These are phyloP conservation scores for Penicillium turbatum DNA, from an alignment of 495 filamentous ascomycete species.

Conservation along the genomic window DNA sequence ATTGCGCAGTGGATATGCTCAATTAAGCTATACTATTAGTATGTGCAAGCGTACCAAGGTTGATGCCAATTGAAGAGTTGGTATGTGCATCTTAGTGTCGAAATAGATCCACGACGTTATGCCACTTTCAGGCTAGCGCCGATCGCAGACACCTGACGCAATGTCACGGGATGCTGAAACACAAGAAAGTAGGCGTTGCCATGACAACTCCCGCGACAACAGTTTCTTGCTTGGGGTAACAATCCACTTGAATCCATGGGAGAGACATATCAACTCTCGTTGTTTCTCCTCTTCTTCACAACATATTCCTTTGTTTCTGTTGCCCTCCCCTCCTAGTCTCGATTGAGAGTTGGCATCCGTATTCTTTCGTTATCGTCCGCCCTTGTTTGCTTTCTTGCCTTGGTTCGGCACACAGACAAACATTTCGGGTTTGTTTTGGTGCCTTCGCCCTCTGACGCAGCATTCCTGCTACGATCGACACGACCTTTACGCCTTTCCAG, in stretches of 20 bases:
- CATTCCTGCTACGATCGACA: conserved; percentile 36
- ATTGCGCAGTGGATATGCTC: too few species aligned
- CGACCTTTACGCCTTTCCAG: conserved; percentile 18
- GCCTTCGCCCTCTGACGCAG: conserved; percentile 7
- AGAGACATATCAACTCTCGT: conserved; percentile 27
- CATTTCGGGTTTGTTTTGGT: conserved; percentile 7
- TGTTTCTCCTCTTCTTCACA: conserved; percentile 18
- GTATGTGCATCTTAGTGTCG: background rate
- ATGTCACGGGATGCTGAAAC: conserved; percentile 6
- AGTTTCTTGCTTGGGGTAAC: conserved; percentile 24
- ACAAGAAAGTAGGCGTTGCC: conserved; percentile 20
- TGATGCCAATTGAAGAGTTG: background rate
- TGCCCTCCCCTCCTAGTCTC: conserved; percentile 8
- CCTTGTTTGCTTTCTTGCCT: conserved; percentile 5
- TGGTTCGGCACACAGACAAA: background rate
- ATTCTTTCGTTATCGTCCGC: conserved; percentile 27
- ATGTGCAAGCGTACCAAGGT: background rate
- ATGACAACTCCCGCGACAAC: conserved; percentile 40
- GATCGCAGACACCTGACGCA: conserved; percentile 5
- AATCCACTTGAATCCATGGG: conserved; percentile 29
- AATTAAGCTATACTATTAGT: too few species aligned
- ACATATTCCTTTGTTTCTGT: conserved; percentile 15
- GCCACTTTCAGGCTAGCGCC: background rate
- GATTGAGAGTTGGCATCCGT: conserved; percentile 5
- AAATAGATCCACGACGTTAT: background rate